These are phyloP conservation scores for Ploettnerulaceae sp. DNA, from an alignment of 2,329 filamentous ascomycete species.

Conservation along the genomic window DNA sequence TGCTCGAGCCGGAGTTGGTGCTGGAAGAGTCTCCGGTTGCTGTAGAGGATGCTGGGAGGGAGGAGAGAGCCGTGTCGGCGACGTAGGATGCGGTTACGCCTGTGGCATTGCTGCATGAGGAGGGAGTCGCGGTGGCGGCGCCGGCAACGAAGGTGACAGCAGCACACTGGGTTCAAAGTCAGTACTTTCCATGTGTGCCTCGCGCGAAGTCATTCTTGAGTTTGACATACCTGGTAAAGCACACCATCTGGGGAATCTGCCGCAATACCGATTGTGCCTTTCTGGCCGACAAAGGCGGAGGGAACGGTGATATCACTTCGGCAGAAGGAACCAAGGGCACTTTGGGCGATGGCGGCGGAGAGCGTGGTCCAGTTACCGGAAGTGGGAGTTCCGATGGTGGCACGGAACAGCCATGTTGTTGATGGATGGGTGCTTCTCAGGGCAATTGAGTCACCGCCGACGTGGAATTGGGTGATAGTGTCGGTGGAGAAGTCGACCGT, in stretches of 20 bases:
- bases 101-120: constrained; percentile 39
- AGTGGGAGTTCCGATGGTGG: constrained; percentile 44
- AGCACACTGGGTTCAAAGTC: constrained; percentile 42
- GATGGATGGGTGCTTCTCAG: constrained; percentile 43
- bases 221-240: constrained; percentile 48
- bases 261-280: constrained; percentile 50
- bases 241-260: constrained; percentile 49
- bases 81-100: constrained; percentile 29
- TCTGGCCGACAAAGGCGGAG: constrained; percentile 47
- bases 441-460: constrained; percentile 51
- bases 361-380: constrained; percentile 51
- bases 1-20: constrained; percentile 3
- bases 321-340: constrained; percentile 51
- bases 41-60: constrained; percentile 14
- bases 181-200: background rate
- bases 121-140: constrained; percentile 25
- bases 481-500: constrained; percentile 44
- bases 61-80: constrained; percentile 15
- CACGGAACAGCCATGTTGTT: constrained; percentile 53
- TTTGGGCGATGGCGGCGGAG: constrained; percentile 50
- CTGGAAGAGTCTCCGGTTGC: constrained; percentile 6
- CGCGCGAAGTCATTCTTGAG: background rate
- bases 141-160: constrained; percentile 51
- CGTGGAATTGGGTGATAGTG: constrained; percentile 53
- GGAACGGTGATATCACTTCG: constrained; percentile 45